Conservation (phyloP, 306 rosid species). For the Dryas drummondii region DNA sequence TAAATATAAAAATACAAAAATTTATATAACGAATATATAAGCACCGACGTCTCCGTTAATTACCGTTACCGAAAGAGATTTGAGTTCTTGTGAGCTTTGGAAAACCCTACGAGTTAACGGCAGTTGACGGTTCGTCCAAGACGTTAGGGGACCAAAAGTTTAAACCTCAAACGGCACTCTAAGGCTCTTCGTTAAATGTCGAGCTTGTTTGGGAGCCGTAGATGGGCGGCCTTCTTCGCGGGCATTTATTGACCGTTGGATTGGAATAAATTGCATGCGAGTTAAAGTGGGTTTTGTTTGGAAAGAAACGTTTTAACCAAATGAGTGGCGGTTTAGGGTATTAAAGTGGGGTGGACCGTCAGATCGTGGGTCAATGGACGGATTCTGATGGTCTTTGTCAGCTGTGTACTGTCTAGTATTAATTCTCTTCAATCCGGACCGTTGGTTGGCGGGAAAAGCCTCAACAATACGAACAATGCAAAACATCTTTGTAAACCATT, state of each 20-base stretch:
- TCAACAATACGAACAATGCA: too few relatives aligned
- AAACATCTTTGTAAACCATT: too few relatives aligned
- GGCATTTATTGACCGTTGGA: constrained; percentile 47
- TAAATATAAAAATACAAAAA: not conserved
- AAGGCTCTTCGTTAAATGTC: constrained; percentile 32
- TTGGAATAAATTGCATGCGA: constrained; percentile 5
- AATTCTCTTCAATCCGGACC: not conserved
- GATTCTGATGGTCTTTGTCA: not conserved
- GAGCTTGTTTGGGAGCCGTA: constrained; percentile 31
- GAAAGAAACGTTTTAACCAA: constrained; percentile 34
- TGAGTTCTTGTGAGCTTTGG: not conserved
- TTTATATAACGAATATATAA: constrained; percentile 53
- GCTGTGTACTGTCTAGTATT: not conserved
- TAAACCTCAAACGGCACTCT: constrained; percentile 89
- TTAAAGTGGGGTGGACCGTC: constrained; percentile 23
- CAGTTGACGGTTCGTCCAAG: constrained; percentile 24
- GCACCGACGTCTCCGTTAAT: constrained; percentile 87
- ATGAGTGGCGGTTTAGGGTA: constrained; percentile 10
- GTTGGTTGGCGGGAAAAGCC: constrained; percentile 5
- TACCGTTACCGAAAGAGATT: constrained; percentile 45
- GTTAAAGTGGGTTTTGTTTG: constrained; percentile 7
- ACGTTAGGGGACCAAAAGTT: constrained; percentile 49
- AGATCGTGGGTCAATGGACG: constrained; percentile 12
- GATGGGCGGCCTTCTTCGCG: constrained; percentile 17
- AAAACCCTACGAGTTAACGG: constrained; percentile 48